phyloP scores from a whole-genome alignment of 208 protist species.

The Leishmania major region DNA sequence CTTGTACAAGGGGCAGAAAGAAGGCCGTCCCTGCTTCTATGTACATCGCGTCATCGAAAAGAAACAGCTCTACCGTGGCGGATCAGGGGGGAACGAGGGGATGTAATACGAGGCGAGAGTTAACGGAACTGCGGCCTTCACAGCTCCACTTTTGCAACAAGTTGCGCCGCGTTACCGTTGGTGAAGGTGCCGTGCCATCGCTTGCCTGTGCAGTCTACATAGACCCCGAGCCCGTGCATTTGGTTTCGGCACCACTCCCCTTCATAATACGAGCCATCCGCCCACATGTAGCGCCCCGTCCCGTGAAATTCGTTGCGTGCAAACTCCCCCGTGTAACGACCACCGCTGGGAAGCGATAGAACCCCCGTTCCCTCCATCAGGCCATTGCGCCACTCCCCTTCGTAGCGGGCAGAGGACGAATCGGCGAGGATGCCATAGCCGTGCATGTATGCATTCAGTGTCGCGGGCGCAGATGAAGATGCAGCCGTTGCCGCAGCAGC shows the following conservation, averaged over 20 bases:
- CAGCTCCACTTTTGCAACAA: conserved; percentile 62
- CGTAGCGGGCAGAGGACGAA: conserved; percentile 68
- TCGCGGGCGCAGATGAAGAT: not conserved
- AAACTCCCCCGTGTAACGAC: conserved; percentile 61
- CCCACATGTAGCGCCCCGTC: conserved; percentile 79
- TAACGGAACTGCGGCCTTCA: conserved; percentile 5
- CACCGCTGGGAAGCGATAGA: conserved; percentile 62
- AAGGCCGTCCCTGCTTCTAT: not conserved
- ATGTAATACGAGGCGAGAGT: not conserved
- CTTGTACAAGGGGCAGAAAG: not conserved
- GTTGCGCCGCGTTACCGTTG: conserved; percentile 44
- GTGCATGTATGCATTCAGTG: conserved; percentile 26
- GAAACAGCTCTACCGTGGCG: not conserved
- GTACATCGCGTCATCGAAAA: conserved; percentile 1
- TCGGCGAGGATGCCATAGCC: conserved; percentile 44
- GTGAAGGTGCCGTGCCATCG: conserved; percentile 84
- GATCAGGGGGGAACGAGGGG: not conserved
- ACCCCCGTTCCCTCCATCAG: conserved; percentile 63
- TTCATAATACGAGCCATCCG: conserved; percentile 87
- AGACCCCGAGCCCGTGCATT: conserved; percentile 89
- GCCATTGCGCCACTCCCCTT: conserved; percentile 85
- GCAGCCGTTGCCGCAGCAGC: not conserved
- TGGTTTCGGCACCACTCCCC: conserved; percentile 79
- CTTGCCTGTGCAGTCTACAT: conserved; percentile 62
- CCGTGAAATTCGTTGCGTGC: conserved; percentile 68